Evolutionary conservation across 2,329 filamentous ascomycete genomes (phyloP), one percentile per base, ranked within the genome.

Genomic region (Zymoseptoria tritici): DNA sequence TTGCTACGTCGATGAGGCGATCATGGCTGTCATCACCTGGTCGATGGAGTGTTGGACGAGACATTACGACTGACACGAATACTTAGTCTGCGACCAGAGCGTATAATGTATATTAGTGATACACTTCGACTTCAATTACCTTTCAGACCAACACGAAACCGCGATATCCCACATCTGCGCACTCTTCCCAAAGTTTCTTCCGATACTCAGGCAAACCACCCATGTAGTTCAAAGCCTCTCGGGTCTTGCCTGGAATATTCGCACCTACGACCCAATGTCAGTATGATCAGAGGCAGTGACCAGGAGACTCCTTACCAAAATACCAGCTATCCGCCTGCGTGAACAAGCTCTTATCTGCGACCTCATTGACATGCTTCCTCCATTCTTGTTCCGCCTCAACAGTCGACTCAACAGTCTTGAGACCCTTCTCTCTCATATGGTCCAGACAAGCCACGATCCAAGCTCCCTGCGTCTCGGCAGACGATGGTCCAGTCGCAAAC

Each of bases 201-300:
- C 54, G 46, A 53, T 60, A 60, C 9, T 21, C 56, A 3, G 59
- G 59, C 19, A 60, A 36, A 2, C 59, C 58, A 16, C 58, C 58
- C 16, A 57, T 31, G n/a, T 60, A 63, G 29, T 60, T 61, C 6
- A 64, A 54, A 21, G 57, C 55, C 64, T 78, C 76, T 4, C 72
- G 68, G 6, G 70, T 66, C 69, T 79, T 79, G 7, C 77, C 77
- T 0, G 77, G 76, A 9, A 79, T 69, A 54, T 79, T 78, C 6
- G 36, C 36, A 16, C 36, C 36, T 46, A 11, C 2, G 6, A 7
- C 5, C 6, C 13, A 1, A 46, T 2, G 36, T 46, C 36, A 46
- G 36, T 16, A 46, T 42, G 9, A 42, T 11, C 16, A 4, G 2
- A 11, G n/a, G n/a, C n/a, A n/a, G n/a, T n/a, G n/a, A n/a, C n/a